Conservation (phyloP, 202 grass and related monocot species). For the Saccharum hybrid region DNA sequence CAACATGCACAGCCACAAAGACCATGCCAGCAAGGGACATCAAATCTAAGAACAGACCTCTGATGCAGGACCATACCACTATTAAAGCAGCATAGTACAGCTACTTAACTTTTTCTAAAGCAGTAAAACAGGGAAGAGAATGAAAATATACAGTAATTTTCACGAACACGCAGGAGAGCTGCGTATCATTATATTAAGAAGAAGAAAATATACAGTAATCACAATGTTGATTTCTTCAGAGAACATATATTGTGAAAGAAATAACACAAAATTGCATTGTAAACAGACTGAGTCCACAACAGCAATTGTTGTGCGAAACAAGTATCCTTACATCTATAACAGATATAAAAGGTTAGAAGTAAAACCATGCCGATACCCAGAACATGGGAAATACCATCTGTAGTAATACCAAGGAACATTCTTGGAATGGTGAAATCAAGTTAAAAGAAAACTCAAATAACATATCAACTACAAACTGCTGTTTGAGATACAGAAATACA, state of each 20-base stretch:
- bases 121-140: neutral
- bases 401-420: neutral
- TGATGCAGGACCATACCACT: neutral
- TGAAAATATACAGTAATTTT: neutral
- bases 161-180: no score
- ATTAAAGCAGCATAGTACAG: neutral
- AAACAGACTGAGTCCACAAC: neutral
- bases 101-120: neutral
- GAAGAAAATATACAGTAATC: neutral
- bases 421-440: neutral
- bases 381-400: conserved; percentile 1
- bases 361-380: neutral
- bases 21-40: neutral
- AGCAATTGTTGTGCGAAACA: conserved; percentile 6
- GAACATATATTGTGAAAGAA: neutral
- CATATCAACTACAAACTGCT: neutral
- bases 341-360: neutral
- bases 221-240: neutral
- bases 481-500: conserved; percentile 2
- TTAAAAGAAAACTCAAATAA: neutral
- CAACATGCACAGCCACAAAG: neutral
- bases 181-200: no score
- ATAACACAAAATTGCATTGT: neutral
- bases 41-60: neutral
- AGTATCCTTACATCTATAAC: neutral